Evolutionary conservation across 371 early-diverging fungal species (phyloP), one percentile per base, ranked within the genome.

Genomic region (Mucor plumbeus): DNA sequence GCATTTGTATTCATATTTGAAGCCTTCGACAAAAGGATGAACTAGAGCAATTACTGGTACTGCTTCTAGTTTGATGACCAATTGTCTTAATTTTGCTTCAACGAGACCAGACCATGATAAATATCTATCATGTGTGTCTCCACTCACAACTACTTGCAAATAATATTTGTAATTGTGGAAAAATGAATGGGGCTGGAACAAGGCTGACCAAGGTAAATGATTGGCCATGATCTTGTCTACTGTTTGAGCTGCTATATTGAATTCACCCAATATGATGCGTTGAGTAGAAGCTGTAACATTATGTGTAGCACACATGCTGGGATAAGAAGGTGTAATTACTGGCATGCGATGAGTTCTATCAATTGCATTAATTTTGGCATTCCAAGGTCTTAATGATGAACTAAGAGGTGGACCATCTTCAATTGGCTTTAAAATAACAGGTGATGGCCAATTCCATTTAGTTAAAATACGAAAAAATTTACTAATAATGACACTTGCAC

Each of bases 251-350:
- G 77, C 78, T 5, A 56, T 61, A 56, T 74, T 70, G 48, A 95
- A 86, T 76, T 96, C 95, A 54, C 82, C 82, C 7, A 77, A 81
- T 33, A 92, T 90, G 13, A 94, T 79, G 8, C 44, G 58, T 9
- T 85, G 84, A 6, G 97, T 97, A 7, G 92, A 92, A 31, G 62
- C 63, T 5, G 72, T 68, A 1, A 75, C 72, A 17, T 99, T 99
- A 75, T 99, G 99, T 0, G 99, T 99, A 0, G 98, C 87, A 76
- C 99, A 99, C 95, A 99, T 98, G 26, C 96, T 93, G 8, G 99
- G 99, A 76, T 98, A 99, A 0, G 95, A 95, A 1, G 97, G 97
- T 9, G 97, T 97, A 59, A 97, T 95, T 44, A 97, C 87, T 2
- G 97, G 97, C 97, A 97, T 96, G 38, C 84, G 80, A 70, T 97